Evolutionary conservation across 495 filamentous ascomycete genomes (phyloP).

Genomic region (Tuber microsphaerosporum): DNA sequence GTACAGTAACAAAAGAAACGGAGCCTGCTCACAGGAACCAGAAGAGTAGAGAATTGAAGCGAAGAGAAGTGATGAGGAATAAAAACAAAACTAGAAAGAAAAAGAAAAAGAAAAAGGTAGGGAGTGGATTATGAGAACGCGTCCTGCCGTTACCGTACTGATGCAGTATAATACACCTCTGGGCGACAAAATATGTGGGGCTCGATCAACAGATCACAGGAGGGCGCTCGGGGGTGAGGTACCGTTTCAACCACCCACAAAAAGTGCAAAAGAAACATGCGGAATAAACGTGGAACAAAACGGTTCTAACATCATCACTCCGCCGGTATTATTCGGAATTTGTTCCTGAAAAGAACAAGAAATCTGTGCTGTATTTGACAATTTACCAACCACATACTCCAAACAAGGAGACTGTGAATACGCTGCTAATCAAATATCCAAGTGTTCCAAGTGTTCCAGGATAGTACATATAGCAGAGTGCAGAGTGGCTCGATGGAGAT

Average conservation of each 20-base stretch:
- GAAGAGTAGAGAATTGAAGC: not conserved
- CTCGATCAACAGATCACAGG: not conserved
- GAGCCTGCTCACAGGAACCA: not conserved
- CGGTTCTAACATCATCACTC: not conserved
- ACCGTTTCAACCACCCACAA: not conserved
- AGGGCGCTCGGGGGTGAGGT: not conserved
- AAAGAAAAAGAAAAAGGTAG: not conserved
- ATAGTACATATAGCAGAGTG: not conserved
- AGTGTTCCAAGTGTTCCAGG: not conserved
- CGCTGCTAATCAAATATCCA: not conserved
- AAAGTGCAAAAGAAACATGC: not conserved
- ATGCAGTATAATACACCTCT: not conserved
- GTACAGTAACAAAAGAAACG: not conserved
- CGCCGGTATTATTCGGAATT: not conserved
- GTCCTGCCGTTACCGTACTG: not conserved
- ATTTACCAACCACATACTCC: not conserved
- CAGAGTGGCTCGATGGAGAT: not conserved
- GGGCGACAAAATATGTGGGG: not conserved
- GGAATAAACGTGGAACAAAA: not conserved
- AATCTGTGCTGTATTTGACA: not conserved
- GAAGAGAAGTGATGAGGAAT: not conserved
- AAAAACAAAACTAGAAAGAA: not conserved
- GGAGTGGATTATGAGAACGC: not conserved
- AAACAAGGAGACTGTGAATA: not conserved
- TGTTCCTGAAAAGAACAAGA: not conserved